Base-by-base conservation (phyloP, 805 yeast genomes). In the Myxozyma neglecta region DNA sequence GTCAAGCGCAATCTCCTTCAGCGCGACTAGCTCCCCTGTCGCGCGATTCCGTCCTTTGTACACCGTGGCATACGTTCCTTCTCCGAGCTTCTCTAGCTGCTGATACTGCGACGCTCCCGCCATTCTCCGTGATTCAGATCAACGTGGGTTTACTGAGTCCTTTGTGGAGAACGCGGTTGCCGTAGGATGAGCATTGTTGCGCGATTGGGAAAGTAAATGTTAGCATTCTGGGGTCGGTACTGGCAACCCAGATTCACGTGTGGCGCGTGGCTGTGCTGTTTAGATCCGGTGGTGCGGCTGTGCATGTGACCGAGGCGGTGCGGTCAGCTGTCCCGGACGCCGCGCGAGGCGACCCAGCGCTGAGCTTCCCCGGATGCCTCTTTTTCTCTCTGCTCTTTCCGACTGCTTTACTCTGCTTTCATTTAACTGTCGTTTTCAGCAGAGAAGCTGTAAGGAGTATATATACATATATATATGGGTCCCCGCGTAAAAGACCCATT, bases 41-140 rank as follows among this genome's bases (percentile, higher is more conserved):
- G 86, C 84, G 65, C 89, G 84, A 74, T 89, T 94, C 72, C 90
- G 84, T 45, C 89, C 99, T 71, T 93, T 94, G 79, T 93, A 94
- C 39, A 94, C 99, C n/a, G 97, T 96, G 70, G 99, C 99, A 76
- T 94, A 94, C 0, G 99, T 90, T 53, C 97, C 97, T 76, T 90
- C 97, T 45, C 97, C 97, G 43, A 90, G 81, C 77, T 90, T 90
- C 74, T 90, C 97, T 58, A 89, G 82, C 59, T 56, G 59, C 49
- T 56, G 59, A 20, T 56, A 56, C 32, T 56, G 59, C 16, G 59
- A 46, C 10, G 49, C 37, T 8, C 55, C 55, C 7, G 55, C 39
- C 55, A 51, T 51, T 49, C 14, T 49, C 20, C 43, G 44, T 29
- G 51, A 14, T 24, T 24, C 29, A 24, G 29, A 24, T 24, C 29